Evolutionary conservation across 2,329 filamentous ascomycete species (phyloP), one percentile per base, ranked within the genome.

Genomic region (Helotiales sp.): DNA sequence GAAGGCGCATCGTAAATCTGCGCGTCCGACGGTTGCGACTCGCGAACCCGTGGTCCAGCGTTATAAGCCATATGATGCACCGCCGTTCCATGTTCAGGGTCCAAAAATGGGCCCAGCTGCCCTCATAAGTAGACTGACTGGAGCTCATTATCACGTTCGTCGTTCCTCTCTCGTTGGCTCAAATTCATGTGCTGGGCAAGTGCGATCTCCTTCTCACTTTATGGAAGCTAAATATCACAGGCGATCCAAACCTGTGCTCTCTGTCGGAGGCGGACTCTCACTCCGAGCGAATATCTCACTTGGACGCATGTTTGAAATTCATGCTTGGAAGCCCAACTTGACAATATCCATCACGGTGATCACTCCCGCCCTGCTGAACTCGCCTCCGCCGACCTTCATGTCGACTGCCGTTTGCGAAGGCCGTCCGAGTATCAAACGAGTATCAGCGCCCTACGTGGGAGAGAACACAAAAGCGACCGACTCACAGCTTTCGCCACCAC

Each of bases 221-320:
- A 24, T 27, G 19, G 40, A 19, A 19, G n/a, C 40, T 44, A 27
- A 44, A 19, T 25, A 24, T 44, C 40, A 25, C 24, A 25, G 40
- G 22, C 22, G 48, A 34, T 51, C 30, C 22, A 44, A 5, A 44
- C 13, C 22, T 44, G 40, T 44, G 10, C 24, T 3, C 40, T 44
- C 40, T 27, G n/a, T 24, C 22, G 40, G 40, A 44, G 40, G 7
- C 40, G 40, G 40, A 44, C 40, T 25, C 40, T 25, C 10, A 13
- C 31, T 53, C 51, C 51, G 51, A 52, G 19, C 19, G 49, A 42
- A 24, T 30, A 38, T 40, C 22, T 42, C 34, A 53, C 49, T 53
- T 58, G 29, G 19, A 24, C n/a, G 15, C 47, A 59, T 59, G 48
- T 44, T 25, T 38, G 44, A 49, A 53, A 29, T 56, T 54, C 49